phyloP scores from a whole-genome alignment of 345 rosid genomes.

The Kernera saxatilis region DNA sequence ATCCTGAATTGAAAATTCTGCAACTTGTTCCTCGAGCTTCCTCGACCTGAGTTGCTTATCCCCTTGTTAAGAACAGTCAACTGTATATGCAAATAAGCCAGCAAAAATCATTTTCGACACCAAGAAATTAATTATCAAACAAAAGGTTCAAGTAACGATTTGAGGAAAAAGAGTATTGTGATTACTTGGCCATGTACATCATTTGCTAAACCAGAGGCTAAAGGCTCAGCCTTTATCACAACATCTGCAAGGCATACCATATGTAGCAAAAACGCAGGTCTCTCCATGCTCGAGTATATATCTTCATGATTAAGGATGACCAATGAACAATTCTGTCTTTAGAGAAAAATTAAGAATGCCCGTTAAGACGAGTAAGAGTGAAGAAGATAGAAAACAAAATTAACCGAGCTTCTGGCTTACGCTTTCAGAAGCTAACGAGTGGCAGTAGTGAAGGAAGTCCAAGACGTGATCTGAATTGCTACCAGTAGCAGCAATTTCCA shows the following conservation, averaged over 20 bases:
- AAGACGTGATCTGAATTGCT: constrained; percentile 50
- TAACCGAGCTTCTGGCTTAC: constrained; percentile 41
- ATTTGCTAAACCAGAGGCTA: constrained; percentile 86
- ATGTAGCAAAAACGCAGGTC: constrained; percentile 44
- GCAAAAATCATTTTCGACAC: neutral
- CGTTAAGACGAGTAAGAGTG: neutral
- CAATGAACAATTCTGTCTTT: constrained; percentile 63
- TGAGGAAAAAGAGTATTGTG: neutral
- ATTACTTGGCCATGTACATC: constrained; percentile 94
- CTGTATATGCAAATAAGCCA: constrained; percentile 37
- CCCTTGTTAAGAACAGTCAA: constrained; percentile 56
- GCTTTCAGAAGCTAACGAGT: constrained; percentile 60
- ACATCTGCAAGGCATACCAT: constrained; percentile 72
- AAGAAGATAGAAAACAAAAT: neutral
- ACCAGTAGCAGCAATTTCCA: constrained; percentile 73
- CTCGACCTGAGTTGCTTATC: constrained; percentile 12
- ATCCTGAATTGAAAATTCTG: constrained; percentile 75
- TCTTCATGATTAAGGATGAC: constrained; percentile 71
- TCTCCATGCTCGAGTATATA: constrained; percentile 53
- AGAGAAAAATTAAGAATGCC: constrained; percentile 8
- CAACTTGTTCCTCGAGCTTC: constrained; percentile 44
- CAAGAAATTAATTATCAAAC: neutral
- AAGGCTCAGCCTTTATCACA: constrained; percentile 71
- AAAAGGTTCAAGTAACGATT: neutral
- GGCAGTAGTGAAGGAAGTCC: constrained; percentile 82